These are phyloP conservation scores for Fraxinus angustifolia DNA, from an alignment of 305 asterid species.

Conservation along the genomic window DNA sequence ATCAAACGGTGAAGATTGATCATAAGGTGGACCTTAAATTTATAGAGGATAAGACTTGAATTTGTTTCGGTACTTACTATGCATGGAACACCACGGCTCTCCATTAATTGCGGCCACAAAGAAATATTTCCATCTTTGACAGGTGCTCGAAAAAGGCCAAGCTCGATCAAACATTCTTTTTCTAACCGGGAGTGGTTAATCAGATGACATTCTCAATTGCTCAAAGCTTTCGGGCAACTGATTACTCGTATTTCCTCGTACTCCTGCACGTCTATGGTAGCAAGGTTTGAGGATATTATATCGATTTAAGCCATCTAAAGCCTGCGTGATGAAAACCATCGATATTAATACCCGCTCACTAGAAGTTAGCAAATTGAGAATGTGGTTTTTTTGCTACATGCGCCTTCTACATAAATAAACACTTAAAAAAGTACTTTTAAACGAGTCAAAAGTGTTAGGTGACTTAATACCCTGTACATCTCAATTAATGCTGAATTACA, in stretches of 20 bases:
- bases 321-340: constrained; percentile 23
- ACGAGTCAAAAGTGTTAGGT: no score
- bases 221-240: constrained; percentile 43
- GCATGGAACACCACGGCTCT: constrained; percentile 35
- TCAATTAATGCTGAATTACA: constrained; percentile 23
- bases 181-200: constrained; percentile 49
- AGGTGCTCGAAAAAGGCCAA: constrained; percentile 62
- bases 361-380: no score
- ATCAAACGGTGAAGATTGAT: no score
- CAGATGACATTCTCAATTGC: constrained; percentile 36
- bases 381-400: no score
- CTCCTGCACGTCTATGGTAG: constrained; percentile 27
- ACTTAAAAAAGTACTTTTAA: no score
- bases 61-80: constrained; percentile 21
- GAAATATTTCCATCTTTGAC: constrained; percentile 45
- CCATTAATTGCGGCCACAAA: constrained; percentile 40
- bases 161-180: constrained; percentile 56
- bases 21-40: neutral
- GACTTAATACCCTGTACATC: constrained; percentile 25
- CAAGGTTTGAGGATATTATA: constrained; percentile 54
- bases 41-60: neutral
- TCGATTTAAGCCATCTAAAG: constrained; percentile 29
- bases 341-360: neutral
- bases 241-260: constrained; percentile 16
- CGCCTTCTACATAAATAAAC: no score